Base-by-base conservation (phyloP, 2,329 filamentous ascomycete species). In the Botrytis aclada region DNA sequence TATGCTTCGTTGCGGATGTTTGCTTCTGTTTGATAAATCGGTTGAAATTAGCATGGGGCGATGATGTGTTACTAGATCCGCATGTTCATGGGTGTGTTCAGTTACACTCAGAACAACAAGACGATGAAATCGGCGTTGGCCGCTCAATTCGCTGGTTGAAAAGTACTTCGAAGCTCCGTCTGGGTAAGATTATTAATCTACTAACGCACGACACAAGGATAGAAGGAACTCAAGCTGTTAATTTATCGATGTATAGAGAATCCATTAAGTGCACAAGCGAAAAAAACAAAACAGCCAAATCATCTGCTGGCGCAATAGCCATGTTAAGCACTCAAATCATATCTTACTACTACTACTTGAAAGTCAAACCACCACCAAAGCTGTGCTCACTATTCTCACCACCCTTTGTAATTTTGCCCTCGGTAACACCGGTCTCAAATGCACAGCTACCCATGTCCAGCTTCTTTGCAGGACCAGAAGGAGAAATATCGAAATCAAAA, bases 401-500 rank as follows among this genome's bases (percentile, higher is more conserved):
- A 4, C 84, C 85, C 1, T 78, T 77, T 10, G 82, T 82, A 25
- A 87, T 80, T 77, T 81, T 80, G 0, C 86, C 86, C 75, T 84
- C 82, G 2, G 73, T 81, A 18, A 84, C 82, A 7, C 85, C 86
- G 2, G 81, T 85, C 77, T 85, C 84, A 80, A 89, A 92, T 1
- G 92, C 93, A 81, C 93, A 96, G 58, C 80, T 84, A 1, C 92
- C 92, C 87, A 94, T 87, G 80, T 94, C 89, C 73, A 85, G 81
- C 84, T 89, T 88, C 80, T 88, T 84, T 4, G 87, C 88, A 8
- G 85, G 85, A 72, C 86, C 86, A 3, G 74, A 77, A 0, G 94
- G 93, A 64, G 89, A 88, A 77, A 97, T 95, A 80, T 97, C 94
- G 82, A 98, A 97, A 80, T 96, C 93, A 79, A 98, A 98, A 70